phyloP scores from a whole-genome alignment of 257 asterid species.

The Nemophila menziesii region DNA sequence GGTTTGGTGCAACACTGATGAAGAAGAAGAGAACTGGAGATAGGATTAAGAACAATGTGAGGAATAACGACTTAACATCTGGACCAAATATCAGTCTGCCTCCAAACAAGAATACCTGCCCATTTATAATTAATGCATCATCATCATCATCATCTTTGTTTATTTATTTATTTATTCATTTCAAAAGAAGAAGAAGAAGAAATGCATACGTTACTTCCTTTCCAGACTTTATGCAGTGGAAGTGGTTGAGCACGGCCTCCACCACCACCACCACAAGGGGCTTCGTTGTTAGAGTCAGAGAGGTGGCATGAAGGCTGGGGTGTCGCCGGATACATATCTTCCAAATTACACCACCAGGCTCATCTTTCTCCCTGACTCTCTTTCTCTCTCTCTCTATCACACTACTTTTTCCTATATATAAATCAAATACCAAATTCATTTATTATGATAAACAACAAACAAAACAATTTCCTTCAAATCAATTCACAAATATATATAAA shows the following conservation, averaged over 20 bases:
- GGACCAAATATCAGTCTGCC: constrained; percentile 28
- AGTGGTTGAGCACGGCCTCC: constrained; percentile 15
- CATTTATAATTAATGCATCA: too few species aligned
- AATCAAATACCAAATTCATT: too few species aligned
- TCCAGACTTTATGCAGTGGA: constrained; percentile 40
- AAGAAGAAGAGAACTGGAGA: constrained; percentile 18
- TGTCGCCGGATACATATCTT: constrained; percentile 29
- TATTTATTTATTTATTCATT: too few species aligned
- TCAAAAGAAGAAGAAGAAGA: background rate
- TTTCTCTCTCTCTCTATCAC: too few species aligned
- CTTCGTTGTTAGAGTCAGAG: constrained; percentile 13
- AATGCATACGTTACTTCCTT: constrained; percentile 41
- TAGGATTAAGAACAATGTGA: constrained; percentile 18
- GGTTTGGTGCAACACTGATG: constrained; percentile 11
- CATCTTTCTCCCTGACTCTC: constrained; percentile 1
- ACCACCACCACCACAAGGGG: constrained; percentile 3
- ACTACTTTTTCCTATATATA: too few species aligned
- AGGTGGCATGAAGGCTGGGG: constrained; percentile 8
- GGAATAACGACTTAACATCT: constrained; percentile 17
- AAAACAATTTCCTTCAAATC: too few species aligned
- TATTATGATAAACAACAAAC: too few species aligned
- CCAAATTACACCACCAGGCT: background rate
- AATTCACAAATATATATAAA: too few species aligned
- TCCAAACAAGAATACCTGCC: constrained; percentile 21
- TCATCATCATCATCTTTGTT: too few species aligned